A percentile compares a stretch with the other conserved stretches of the same genome.
Evolutionary conservation across 2,329 filamentous ascomycete species (phyloP).

Genomic region (Colletotrichum horii): DNA sequence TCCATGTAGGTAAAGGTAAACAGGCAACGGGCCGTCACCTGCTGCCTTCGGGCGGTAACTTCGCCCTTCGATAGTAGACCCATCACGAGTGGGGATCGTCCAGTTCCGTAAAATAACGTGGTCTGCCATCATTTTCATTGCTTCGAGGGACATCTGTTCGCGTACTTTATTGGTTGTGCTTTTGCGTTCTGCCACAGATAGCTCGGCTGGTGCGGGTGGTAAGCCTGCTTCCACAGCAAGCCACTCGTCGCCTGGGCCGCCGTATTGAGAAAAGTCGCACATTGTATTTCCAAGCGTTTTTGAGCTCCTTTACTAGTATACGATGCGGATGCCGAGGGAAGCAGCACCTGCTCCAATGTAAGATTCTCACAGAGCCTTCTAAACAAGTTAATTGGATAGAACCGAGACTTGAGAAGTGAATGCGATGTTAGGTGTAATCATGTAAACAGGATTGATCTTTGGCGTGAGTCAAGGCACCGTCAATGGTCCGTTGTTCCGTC

Average conservation of each 20-base stretch:
- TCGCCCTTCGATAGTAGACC: conserved; percentile 46
- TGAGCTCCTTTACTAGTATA: neutral
- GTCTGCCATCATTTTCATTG: conserved; percentile 27
- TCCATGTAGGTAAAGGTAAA: conserved; percentile 59
- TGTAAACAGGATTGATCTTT: neutral
- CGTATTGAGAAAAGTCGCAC: conserved; percentile 41
- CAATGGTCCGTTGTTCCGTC: neutral
- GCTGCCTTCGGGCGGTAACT: conserved; percentile 47
- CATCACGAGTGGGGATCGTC: conserved; percentile 48
- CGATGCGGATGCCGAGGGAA: neutral
- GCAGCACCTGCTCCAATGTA: neutral
- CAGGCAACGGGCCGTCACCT: conserved; percentile 43
- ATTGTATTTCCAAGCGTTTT: neutral
- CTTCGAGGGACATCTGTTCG: conserved; percentile 34
- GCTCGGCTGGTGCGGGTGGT: conserved; percentile 25
- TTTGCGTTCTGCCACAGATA: conserved; percentile 24
- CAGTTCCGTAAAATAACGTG: conserved; percentile 40
- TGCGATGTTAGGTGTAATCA: neutral
- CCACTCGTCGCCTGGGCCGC: conserved; percentile 48
- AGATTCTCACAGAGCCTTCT: neutral
- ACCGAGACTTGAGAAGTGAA: neutral
- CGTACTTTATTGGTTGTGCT: conserved; percentile 33
- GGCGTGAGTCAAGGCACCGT: neutral
- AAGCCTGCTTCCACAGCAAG: conserved; percentile 38
- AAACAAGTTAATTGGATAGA: neutral